These are phyloP conservation scores for Corinectria fuckeliana DNA, from an alignment of 2,329 filamentous ascomycete species.

Conservation along the genomic window DNA sequence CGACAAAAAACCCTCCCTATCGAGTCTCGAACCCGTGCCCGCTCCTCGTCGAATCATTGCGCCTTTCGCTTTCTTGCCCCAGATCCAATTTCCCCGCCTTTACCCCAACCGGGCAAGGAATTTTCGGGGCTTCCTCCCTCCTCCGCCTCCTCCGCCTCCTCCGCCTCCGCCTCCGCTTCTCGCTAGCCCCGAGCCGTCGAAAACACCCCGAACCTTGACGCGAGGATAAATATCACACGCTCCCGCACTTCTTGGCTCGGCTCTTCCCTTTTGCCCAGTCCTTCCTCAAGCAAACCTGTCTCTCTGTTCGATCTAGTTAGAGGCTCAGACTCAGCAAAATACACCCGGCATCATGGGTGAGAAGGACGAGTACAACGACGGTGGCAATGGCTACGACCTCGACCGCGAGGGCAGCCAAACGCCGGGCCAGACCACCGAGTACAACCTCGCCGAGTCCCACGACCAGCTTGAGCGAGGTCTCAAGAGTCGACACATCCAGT, in stretches of 20 bases:
- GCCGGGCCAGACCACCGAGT: constrained; percentile 39
- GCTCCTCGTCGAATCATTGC: constrained; percentile 4
- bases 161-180: not conserved
- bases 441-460: constrained; percentile 45
- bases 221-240: constrained; percentile 22
- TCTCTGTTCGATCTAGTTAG: not conserved
- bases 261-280: not conserved
- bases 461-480: constrained; percentile 61
- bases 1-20: not conserved
- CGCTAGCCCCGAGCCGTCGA: not conserved
- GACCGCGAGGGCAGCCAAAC: constrained; percentile 36
- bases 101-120: constrained; percentile 19
- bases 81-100: constrained; percentile 23
- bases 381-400: constrained; percentile 32
- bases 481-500: constrained; percentile 67
- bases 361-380: constrained; percentile 22
- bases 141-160: not conserved
- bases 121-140: constrained; percentile 3
- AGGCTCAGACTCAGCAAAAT: not conserved
- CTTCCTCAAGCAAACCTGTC: not conserved
- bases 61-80: constrained; percentile 10
- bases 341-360: constrained; percentile 22
- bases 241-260: not conserved
- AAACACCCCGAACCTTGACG: constrained; percentile 1
- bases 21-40: constrained; percentile 13